Percentiles rank a stretch among this genome's conserved stretches.
These are phyloP conservation scores for Talaromyces sp. DNA, from an alignment of 2,329 filamentous ascomycete genomes.

Conservation along the genomic window DNA sequence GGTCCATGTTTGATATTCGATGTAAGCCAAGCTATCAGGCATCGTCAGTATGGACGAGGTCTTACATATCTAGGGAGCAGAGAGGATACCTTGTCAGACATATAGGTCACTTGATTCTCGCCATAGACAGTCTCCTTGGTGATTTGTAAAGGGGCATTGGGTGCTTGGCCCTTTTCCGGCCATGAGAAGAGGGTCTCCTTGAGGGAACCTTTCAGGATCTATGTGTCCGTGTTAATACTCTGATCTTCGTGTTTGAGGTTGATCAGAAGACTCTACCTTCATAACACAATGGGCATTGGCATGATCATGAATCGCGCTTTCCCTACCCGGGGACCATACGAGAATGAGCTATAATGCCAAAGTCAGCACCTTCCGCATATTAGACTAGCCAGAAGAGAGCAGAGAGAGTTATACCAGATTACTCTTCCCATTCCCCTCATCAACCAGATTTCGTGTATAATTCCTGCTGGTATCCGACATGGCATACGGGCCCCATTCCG, in stretches of 20 bases:
- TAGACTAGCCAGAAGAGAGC: background rate
- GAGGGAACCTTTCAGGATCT: conserved; percentile 71
- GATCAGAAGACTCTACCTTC: conserved; percentile 50
- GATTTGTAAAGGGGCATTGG: conserved; percentile 56
- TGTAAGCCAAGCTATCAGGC: conserved; percentile 68
- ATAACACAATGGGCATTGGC: conserved; percentile 88
- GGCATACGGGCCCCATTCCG: conserved; percentile 72
- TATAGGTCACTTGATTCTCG: conserved; percentile 73
- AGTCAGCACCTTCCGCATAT: background rate
- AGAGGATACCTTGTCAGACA: conserved; percentile 64
- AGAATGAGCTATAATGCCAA: conserved; percentile 64
- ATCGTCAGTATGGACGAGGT: background rate
- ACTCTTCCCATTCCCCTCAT: conserved; percentile 80
- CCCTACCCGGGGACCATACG: conserved; percentile 82
- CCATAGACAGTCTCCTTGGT: conserved; percentile 65
- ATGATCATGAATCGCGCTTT: conserved; percentile 83
- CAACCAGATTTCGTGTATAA: conserved; percentile 86
- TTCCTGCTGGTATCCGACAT: conserved; percentile 64
- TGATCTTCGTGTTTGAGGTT: background rate
- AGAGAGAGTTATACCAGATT: conserved; percentile 58
- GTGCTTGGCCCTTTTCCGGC: conserved; percentile 51
- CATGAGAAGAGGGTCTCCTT: conserved; percentile 79
- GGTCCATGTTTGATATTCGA: conserved; percentile 70
- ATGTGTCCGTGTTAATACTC: background rate
- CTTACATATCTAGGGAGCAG: background rate